Evolutionary conservation across 1,284 basidiomycete genomes (phyloP).

Genomic region (Lentinus polychrous): DNA sequence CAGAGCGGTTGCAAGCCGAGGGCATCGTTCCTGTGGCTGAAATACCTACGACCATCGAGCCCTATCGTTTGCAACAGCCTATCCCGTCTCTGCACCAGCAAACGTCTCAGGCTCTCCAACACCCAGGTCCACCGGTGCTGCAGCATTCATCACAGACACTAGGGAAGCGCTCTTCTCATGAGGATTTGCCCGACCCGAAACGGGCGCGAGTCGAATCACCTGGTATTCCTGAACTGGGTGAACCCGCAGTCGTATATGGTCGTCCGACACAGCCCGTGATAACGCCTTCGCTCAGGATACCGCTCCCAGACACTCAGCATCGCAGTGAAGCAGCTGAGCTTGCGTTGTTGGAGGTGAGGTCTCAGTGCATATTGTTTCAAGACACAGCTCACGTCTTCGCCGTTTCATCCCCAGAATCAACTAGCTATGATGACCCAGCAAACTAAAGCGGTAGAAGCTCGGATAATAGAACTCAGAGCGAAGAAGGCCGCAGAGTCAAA

Average conservation of each 20-base stretch:
- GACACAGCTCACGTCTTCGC: too few species aligned
- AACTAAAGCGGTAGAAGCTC: neutral
- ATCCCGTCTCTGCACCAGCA: neutral
- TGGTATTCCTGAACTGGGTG: neutral
- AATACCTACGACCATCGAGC: neutral
- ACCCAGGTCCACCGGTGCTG: neutral
- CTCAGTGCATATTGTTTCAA: too few species aligned
- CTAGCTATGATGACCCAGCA: neutral
- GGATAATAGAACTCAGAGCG: neutral
- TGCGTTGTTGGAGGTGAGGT: neutral
- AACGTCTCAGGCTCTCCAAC: neutral
- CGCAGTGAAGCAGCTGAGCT: neutral
- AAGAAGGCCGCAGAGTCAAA: neutral
- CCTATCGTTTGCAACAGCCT: neutral
- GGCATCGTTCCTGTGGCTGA: neutral
- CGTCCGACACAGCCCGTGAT: too few species aligned
- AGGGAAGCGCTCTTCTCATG: too few species aligned
- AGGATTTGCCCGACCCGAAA: neutral
- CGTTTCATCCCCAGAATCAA: neutral
- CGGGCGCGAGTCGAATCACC: neutral
- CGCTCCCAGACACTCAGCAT: too few species aligned
- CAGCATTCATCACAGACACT: too few species aligned
- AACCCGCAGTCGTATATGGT: neutral
- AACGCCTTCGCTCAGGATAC: too few species aligned
- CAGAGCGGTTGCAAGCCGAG: slow-evolving; percentile 4